Base-by-base conservation (phyloP, 2,329 filamentous ascomycete species). In the Zasmidium citrigriseum region DNA sequence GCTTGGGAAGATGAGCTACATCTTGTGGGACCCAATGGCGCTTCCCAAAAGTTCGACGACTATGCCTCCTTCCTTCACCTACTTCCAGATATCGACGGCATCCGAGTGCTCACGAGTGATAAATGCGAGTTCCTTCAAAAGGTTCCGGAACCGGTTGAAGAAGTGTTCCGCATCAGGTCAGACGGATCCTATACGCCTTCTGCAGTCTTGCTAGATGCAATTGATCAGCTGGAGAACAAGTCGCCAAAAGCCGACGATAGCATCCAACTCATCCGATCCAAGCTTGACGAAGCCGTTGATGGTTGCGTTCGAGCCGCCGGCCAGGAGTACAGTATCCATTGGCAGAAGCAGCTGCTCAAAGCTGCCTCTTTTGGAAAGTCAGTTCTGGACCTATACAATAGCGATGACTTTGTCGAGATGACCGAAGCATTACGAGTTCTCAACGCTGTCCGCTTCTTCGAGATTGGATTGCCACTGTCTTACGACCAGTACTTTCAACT, bases 1-100 rank as follows among this genome's bases (percentile, higher is more conserved):
- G 93, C 93, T 0, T 99, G 95, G 95, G 95, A 98, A 71, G 95
- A 99, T 70, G 95, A 99, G 74, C 88, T 99, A 3, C 95, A 97
- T 70, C 83, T 99, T 24, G 89, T 99, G 60, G 95, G 93, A 0
- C 91, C 92, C 0, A 89, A 88, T 38, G 91, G 91, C 46, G 85
- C 89, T 10, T 87, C 89, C 4, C 86, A 83, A 25, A 87, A 83
- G 75, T 83, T 73, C 73, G 50, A 59, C 7, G 93, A 92, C 67
- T 98, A 98, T 73, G 92, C 98, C 70, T 90, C 89, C 9, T 88
- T 91, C 62, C 89, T 99, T 12, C 95, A 98, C 73, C 83, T 98
- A 2, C 81, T 97, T 45, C 89, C 92, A 16, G 93, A 96, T 80
- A 82, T 84, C 61, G 95, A 99, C 71, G 95, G 95, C n/a, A 88